Percentiles rank a stretch among this genome's conserved stretches.
These are phyloP conservation scores for Sonneratia alba DNA, from an alignment of 345 rosid genomes.

Conservation along the genomic window DNA sequence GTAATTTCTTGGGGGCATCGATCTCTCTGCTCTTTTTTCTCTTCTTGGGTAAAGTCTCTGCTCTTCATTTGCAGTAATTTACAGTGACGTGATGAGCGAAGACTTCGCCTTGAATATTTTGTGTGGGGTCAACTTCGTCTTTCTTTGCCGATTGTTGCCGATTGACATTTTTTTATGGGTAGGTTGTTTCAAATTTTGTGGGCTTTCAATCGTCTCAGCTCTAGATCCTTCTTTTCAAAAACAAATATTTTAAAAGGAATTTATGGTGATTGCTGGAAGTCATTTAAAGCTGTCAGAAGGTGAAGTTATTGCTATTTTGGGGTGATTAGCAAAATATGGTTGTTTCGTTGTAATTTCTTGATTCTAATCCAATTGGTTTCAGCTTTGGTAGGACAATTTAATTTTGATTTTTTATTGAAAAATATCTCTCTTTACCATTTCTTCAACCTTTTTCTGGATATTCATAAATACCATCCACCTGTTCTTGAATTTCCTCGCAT, in stretches of 20 bases:
- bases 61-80: not conserved
- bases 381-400: not conserved
- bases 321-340: not conserved
- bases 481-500: not conserved
- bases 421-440: not conserved
- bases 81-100: not conserved
- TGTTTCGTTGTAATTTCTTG: not conserved
- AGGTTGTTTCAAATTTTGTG: not conserved
- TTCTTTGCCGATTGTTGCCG: not conserved
- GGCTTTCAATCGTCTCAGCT: not conserved
- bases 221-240: slow-evolving; percentile 4
- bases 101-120: not conserved
- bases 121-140: slow-evolving; percentile 4
- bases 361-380: not conserved
- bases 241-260: not conserved
- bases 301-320: not conserved
- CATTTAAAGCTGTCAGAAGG: not conserved
- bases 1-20: not conserved
- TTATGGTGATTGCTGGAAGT: not conserved
- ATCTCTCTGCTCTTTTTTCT: not conserved
- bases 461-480: not conserved
- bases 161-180: not conserved
- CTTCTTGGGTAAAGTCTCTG: no score
- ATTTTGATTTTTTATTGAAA: not conserved
- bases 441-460: not conserved